Evolutionary conservation across 2,329 filamentous ascomycete genomes (phyloP).

Genomic region (Botrytis aclada): DNA sequence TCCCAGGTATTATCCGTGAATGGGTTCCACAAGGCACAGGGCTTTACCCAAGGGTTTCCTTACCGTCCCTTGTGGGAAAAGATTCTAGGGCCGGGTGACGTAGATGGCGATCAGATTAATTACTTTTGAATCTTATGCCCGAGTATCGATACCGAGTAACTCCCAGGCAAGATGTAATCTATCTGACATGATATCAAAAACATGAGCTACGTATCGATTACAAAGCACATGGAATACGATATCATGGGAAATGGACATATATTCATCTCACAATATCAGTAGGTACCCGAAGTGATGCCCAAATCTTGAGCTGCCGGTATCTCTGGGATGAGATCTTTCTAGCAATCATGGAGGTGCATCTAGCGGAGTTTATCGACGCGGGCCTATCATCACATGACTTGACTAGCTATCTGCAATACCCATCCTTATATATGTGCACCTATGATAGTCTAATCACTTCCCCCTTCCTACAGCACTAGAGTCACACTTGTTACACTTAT

Average conservation of each 20-base stretch:
- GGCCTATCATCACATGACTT: not conserved
- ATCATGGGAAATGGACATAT: not conserved
- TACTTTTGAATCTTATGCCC: not conserved
- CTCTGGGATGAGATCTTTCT: not conserved
- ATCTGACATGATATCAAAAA: not conserved
- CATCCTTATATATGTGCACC: not conserved
- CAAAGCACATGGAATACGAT: not conserved
- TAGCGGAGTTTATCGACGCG: not conserved
- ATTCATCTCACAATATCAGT: not conserved
- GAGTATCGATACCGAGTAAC: not conserved
- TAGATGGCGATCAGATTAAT: constrained; percentile 7
- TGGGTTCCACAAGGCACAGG: not conserved
- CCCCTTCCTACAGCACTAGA: not conserved
- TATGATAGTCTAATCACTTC: not conserved
- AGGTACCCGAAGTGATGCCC: not conserved
- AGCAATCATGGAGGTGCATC: not conserved
- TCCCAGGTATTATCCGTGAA: not conserved
- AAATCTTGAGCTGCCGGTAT: not conserved
- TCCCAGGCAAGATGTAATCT: not conserved
- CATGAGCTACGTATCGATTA: not conserved
- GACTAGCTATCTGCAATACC: not conserved
- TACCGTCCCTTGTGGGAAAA: not conserved
- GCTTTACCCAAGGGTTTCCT: not conserved
- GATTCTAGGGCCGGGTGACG: not conserved
- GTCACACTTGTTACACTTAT: not conserved